phyloP scores from a whole-genome alignment of 345 rosid genomes.

The Carallia pectinifolia region DNA sequence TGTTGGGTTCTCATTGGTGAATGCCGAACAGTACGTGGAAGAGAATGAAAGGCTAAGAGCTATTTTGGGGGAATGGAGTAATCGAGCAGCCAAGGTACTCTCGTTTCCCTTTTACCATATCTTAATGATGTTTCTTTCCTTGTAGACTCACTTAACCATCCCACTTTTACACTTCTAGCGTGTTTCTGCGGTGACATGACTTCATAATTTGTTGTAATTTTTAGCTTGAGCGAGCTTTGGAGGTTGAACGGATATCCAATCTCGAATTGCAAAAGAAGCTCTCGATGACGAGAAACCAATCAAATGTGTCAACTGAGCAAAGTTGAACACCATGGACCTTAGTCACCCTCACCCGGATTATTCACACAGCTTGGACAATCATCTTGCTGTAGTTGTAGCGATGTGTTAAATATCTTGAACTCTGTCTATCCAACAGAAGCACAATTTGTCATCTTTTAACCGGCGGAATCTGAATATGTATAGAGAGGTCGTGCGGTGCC shows the following conservation, averaged over 20 bases:
- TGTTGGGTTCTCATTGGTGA: neutral
- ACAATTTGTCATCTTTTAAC: too few relatives aligned
- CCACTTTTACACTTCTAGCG: neutral
- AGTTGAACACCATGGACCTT: slow-evolving; percentile 21
- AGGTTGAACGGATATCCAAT: slow-evolving; percentile 74
- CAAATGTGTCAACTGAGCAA: slow-evolving; percentile 24
- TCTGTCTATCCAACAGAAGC: too few relatives aligned
- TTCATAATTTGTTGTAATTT: neutral
- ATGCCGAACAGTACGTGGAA: slow-evolving; percentile 63
- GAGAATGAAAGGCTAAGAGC: slow-evolving; percentile 94
- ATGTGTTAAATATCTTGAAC: neutral
- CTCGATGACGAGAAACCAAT: slow-evolving; percentile 29
- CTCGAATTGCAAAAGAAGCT: slow-evolving; percentile 75
- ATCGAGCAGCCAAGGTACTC: slow-evolving; percentile 84
- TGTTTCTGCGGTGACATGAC: neutral
- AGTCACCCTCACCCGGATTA: neutral
- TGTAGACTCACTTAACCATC: too few relatives aligned
- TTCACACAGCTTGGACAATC: neutral
- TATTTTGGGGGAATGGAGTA: slow-evolving; percentile 88
- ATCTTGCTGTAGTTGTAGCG: neutral
- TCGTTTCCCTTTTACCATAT: neutral
- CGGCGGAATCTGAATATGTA: too few relatives aligned
- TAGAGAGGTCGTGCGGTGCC: too few relatives aligned
- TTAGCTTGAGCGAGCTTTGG: slow-evolving; percentile 90
- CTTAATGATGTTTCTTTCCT: slow-evolving; percentile 1